Percentiles rank a stretch among this genome's conserved stretches.
Evolutionary conservation across 2,329 filamentous ascomycete genomes (phyloP).

Genomic region (Berkeleyomyces basicola): DNA sequence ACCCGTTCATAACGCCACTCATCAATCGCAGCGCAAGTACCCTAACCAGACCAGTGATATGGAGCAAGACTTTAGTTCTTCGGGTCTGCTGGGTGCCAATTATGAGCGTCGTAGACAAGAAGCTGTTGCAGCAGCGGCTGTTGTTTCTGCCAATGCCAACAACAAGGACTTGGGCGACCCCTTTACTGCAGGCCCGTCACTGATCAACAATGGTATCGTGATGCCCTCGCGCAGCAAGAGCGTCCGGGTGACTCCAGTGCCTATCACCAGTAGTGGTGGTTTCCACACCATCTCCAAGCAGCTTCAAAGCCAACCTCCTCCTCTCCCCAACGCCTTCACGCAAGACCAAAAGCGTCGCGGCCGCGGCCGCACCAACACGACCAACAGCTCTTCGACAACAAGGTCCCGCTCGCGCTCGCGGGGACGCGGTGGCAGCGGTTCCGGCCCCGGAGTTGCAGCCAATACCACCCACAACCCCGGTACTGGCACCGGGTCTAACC

Average conservation of each 20-base stretch:
- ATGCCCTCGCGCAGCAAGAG: slow-evolving; percentile 9
- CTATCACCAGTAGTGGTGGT: neutral
- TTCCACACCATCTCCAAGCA: slow-evolving; percentile 11
- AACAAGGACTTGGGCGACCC: slow-evolving; percentile 21
- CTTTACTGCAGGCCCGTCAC: slow-evolving; percentile 40
- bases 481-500: neutral
- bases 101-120: slow-evolving; percentile 32
- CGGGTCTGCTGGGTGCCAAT: slow-evolving; percentile 33
- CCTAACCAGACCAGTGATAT: neutral
- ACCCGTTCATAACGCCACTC: neutral
- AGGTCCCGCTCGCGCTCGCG: slow-evolving; percentile 17
- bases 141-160: slow-evolving; percentile 19
- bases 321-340: slow-evolving; percentile 8
- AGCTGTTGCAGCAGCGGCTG: slow-evolving; percentile 14
- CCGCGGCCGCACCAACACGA: slow-evolving; percentile 7
- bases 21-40: neutral
- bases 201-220: slow-evolving; percentile 29
- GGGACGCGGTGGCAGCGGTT: slow-evolving; percentile 16
- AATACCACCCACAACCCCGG: slow-evolving; percentile 9
- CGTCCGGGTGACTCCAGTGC: neutral
- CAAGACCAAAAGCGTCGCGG: slow-evolving; percentile 6
- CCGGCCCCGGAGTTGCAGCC: slow-evolving; percentile 14
- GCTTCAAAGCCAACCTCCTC: neutral
- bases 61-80: slow-evolving; percentile 30
- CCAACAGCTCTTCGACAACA: neutral